Conservation (phyloP, 2,329 filamentous ascomycete genomes). For the Domatiomyces globalis region DNA sequence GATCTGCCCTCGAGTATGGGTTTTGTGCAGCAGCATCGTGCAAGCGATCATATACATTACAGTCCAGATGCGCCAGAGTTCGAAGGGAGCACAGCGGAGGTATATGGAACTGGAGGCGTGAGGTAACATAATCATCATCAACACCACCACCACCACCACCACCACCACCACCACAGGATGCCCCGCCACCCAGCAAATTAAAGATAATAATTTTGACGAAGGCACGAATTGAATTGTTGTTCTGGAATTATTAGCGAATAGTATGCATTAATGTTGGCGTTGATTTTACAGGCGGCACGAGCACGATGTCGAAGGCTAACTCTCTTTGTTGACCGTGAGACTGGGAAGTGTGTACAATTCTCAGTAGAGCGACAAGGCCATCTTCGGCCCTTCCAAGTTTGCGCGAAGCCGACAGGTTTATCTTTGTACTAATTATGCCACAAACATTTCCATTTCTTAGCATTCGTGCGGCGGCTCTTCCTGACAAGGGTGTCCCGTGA, state of each 20-base stretch:
- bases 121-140: not conserved
- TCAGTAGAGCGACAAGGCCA: not conserved
- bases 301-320: not conserved
- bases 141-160: too few species aligned
- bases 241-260: not conserved
- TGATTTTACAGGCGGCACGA: not conserved
- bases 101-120: slow-evolving; percentile 3
- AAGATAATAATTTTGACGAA: not conserved
- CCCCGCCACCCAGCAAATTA: not conserved
- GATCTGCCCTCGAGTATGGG: slow-evolving; percentile 36
- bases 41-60: slow-evolving; percentile 35
- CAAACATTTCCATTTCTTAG: not conserved
- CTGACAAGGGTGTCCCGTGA: too few species aligned
- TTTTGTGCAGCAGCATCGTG: slow-evolving; percentile 35
- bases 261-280: not conserved
- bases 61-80: slow-evolving; percentile 21
- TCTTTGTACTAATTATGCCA: not conserved
- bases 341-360: not conserved
- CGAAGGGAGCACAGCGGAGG: slow-evolving; percentile 14
- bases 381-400: not conserved
- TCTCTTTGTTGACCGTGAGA: not conserved
- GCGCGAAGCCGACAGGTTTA: not conserved
- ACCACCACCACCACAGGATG: too few species aligned
- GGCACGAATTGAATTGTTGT: not conserved
- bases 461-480: too few species aligned